A percentile compares a stretch with the other conserved stretches of the same genome.
Evolutionary conservation across 768 basidiomycete species (phyloP).

Genomic region (Coprinopsis sp.): DNA sequence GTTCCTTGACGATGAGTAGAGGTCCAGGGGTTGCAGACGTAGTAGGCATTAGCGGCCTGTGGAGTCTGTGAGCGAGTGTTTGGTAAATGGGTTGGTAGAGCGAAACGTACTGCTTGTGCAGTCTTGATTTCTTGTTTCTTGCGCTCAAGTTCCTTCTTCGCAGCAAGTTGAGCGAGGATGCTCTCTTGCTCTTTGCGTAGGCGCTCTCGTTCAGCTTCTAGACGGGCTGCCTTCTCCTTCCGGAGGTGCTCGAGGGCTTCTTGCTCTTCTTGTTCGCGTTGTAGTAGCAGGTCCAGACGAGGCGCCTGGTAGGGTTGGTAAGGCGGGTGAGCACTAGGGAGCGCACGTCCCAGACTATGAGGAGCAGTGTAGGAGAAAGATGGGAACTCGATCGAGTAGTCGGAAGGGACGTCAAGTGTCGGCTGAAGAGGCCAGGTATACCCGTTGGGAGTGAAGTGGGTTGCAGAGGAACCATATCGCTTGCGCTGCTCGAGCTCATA

Average conservation of each 20-base stretch:
- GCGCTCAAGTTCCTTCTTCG: conserved; percentile 3
- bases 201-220: conserved; percentile 4
- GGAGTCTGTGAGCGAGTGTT: too few species aligned
- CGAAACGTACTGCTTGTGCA: background rate
- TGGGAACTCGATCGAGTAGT: too few species aligned
- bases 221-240: too few species aligned
- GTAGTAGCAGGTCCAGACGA: background rate
- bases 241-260: too few species aligned
- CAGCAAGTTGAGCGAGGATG: background rate
- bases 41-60: too few species aligned
- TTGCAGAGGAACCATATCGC: conserved; percentile 2
- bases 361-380: background rate
- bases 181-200: too few species aligned
- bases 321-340: background rate
- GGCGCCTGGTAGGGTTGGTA: background rate
- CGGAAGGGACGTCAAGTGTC: background rate
- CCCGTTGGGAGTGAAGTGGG: background rate
- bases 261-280: too few species aligned
- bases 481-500: conserved; percentile 18
- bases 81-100: too few species aligned
- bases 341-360: background rate
- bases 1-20: background rate
- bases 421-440: background rate
- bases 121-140: conserved; percentile 11
- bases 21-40: background rate